phyloP scores from a whole-genome alignment of 371 early-diverging fungal species.

The Mucor indicus region DNA sequence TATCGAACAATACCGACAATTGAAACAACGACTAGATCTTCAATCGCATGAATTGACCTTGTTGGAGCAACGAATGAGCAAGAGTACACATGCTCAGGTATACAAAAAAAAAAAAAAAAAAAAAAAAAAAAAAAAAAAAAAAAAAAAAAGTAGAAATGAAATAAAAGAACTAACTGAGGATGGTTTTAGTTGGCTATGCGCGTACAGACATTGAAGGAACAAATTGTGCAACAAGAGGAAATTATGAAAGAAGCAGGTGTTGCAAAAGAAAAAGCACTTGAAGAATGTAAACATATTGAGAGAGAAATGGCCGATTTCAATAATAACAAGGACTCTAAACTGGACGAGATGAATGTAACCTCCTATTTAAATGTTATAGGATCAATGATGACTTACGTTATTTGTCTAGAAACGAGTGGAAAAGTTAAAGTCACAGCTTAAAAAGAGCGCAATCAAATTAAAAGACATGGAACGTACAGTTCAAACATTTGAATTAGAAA shows the following conservation, averaged over 20 bases:
- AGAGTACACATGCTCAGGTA: conserved; percentile 66
- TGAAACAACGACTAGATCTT: conserved; percentile 67
- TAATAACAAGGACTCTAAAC: conserved; percentile 77
- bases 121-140: not conserved
- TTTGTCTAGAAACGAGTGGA: conserved; percentile 55
- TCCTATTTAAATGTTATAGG: not conserved
- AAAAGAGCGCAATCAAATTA: conserved; percentile 50
- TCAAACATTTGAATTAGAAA: conserved; percentile 67
- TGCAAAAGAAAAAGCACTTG: conserved; percentile 40
- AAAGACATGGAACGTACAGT: conserved; percentile 72
- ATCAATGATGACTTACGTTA: too few species aligned
- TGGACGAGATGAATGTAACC: conserved; percentile 70
- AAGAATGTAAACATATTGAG: conserved; percentile 62
- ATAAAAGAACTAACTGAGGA: not conserved
- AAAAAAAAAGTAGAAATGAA: too few species aligned
- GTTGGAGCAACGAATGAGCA: conserved; percentile 66
- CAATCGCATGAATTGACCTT: conserved; percentile 70
- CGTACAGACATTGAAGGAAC: conserved; percentile 39
- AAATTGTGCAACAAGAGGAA: conserved; percentile 26
- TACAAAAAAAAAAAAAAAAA: conserved; percentile 9
- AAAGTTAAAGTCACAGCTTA: conserved; percentile 51
- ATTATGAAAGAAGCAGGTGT: conserved; percentile 38
- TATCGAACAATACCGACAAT: conserved; percentile 41
- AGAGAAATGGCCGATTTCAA: conserved; percentile 88
- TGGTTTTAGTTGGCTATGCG: conserved; percentile 33